Evolutionary conservation across 2,329 filamentous ascomycete genomes (phyloP), one percentile per base, ranked within the genome.

Genomic region (Aspergillus sp.): DNA sequence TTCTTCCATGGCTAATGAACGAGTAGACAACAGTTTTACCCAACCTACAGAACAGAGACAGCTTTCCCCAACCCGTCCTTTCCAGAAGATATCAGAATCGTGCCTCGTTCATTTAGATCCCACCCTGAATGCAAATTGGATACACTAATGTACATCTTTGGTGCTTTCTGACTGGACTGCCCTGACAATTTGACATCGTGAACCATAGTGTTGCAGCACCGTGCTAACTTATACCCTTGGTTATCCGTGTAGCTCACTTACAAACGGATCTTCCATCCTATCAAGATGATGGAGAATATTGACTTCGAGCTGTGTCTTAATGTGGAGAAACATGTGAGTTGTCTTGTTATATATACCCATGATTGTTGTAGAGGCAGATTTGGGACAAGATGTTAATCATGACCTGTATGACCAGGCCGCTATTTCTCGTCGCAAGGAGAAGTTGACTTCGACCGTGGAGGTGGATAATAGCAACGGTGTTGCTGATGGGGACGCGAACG

Each of bases 271-370:
- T 44, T 38, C 33, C 32, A 27, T 12, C 42, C 32, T 9, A 12
- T 32, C 43, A 44, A 35, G 4, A 54, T 52, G 44, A 56, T 56
- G 52, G 55, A 54, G 12, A 47, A 47, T n/a, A 46, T 51, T 10
- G 55, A 57, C n/a, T 47, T 57, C 9, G 50, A 56, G 42, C 49
- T 57, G 10, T 57, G 53, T 41, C 45, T 54, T 1, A 27, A 49
- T 27, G 46, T 57, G 29, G 48, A 55, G 9, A 29, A 48, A 27
- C 36, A 42, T 5, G 52, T 57, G 44, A 52, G 52, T 45, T 5
- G 4, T 28, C 29, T 39, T 3, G 12, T 32, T 32, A 32, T 32
- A 5, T 32, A 9, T 32, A 6, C 8, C 30, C 19, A 19, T 19
- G 19, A 19, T 19, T 19, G 19, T 2, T 19, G 19, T 19, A 19